Conservation (phyloP, 805 yeast species). For the Wickerhamomyces canadensis region DNA sequence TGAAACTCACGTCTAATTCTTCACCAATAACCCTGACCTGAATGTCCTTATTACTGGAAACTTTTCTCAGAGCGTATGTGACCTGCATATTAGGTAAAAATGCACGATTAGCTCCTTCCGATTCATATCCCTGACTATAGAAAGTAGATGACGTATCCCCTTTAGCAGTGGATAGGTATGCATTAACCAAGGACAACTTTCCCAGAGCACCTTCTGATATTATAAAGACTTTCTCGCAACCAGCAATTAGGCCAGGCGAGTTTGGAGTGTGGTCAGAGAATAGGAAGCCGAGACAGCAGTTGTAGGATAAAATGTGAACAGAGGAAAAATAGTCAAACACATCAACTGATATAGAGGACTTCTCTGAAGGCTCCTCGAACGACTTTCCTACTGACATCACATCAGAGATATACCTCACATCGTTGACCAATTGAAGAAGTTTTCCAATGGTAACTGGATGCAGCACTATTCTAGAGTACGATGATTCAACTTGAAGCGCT, state of each 20-base stretch:
- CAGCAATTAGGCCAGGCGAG: constrained; percentile 71
- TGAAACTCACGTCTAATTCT: constrained; percentile 57
- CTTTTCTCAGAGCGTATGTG: constrained; percentile 32
- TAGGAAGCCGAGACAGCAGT: constrained; percentile 75
- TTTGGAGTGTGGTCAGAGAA: constrained; percentile 39
- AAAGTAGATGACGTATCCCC: constrained; percentile 48
- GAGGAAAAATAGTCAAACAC: constrained; percentile 31
- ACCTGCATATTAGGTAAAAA: constrained; percentile 66
- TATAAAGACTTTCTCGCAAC: constrained; percentile 70
- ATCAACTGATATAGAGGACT: not conserved
- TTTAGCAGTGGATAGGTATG: constrained; percentile 67
- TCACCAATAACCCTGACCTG: constrained; percentile 58
- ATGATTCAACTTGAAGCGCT: constrained; percentile 52
- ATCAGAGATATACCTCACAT: constrained; percentile 2
- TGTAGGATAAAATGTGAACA: constrained; percentile 53
- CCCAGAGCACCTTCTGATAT: constrained; percentile 59
- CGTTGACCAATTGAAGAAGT: constrained; percentile 11
- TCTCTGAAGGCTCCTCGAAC: not conserved
- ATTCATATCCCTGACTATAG: constrained; percentile 41
- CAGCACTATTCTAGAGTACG: constrained; percentile 51
- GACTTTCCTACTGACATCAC: not conserved
- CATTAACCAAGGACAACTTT: constrained; percentile 60
- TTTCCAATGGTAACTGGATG: constrained; percentile 45
- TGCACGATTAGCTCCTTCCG: constrained; percentile 50
- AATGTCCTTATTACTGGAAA: constrained; percentile 30